Evolutionary conservation across 2,329 filamentous ascomycete genomes (phyloP).

Genomic region (Fusarium sp.): DNA sequence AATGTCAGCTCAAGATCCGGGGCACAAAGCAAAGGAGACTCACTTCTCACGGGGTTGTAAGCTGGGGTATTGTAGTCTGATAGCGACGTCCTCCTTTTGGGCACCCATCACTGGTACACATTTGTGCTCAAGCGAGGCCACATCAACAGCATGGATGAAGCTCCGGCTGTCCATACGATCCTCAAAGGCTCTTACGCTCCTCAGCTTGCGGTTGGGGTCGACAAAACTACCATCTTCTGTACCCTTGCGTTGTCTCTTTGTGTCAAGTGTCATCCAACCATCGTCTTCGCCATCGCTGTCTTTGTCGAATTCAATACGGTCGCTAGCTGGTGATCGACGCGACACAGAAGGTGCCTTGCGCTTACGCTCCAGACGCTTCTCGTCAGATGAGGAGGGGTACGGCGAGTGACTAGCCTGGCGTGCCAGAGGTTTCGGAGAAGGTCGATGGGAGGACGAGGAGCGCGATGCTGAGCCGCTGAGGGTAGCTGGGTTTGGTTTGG

Average conservation of each 20-base stretch:
- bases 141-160: constrained; percentile 70
- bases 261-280: constrained; percentile 63
- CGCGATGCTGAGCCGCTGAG: constrained; percentile 50
- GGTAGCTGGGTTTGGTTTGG: constrained; percentile 51
- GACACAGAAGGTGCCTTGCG: constrained; percentile 58
- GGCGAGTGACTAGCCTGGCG: constrained; percentile 59
- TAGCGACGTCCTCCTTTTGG: constrained; percentile 65
- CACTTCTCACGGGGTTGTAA: constrained; percentile 75
- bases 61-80: constrained; percentile 88
- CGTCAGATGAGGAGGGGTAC: constrained; percentile 57
- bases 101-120: constrained; percentile 65
- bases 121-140: constrained; percentile 64
- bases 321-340: constrained; percentile 61
- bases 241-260: constrained; percentile 62
- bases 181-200: constrained; percentile 61
- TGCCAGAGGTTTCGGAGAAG: constrained; percentile 57
- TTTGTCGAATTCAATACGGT: constrained; percentile 63
- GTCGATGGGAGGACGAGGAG: constrained; percentile 53
- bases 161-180: constrained; percentile 56
- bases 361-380: constrained; percentile 59
- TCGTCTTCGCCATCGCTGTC: constrained; percentile 65
- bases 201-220: constrained; percentile 62
- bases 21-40: constrained; percentile 28
- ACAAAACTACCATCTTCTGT: constrained; percentile 56
- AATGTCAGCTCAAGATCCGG: constrained; percentile 34